A percentile compares a stretch with the other conserved stretches of the same genome.
Evolutionary conservation across 1,284 basidiomycete genomes (phyloP).

Genomic region (Irpex rosettiformis): DNA sequence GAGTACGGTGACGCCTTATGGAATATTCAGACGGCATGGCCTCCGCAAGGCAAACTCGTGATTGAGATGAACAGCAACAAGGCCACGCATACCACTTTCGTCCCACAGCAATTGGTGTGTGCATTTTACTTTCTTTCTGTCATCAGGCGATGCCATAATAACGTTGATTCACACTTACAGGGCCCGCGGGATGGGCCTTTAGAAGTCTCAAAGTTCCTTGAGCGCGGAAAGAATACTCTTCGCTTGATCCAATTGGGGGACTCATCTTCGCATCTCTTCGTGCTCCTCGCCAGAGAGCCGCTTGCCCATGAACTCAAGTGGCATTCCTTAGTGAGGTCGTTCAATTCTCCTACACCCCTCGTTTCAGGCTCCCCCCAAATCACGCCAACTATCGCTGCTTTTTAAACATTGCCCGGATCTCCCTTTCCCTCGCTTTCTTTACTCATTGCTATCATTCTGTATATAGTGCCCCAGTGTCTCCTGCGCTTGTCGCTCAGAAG

Average conservation of each 20-base stretch:
- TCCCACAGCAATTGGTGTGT: not conserved
- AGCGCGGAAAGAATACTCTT: conserved; percentile 40
- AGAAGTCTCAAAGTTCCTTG: conserved; percentile 37
- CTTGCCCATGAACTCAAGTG: not conserved
- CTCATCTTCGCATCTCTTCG: conserved; percentile 38
- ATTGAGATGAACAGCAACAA: not conserved
- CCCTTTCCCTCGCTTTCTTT: not conserved
- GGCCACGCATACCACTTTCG: not conserved
- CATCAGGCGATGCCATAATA: not conserved
- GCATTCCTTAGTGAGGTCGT: not conserved
- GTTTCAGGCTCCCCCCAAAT: not conserved
- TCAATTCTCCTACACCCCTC: not conserved
- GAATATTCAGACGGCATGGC: conserved; percentile 1
- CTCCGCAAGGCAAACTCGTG: not conserved
- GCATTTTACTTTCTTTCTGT: not conserved
- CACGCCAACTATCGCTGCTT: not conserved
- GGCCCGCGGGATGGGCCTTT: conserved; percentile 26
- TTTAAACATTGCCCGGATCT: not conserved
- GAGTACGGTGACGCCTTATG: not conserved
- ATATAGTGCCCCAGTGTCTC: too few relatives aligned
- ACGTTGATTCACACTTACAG: conserved; percentile 8
- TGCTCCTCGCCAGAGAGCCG: conserved; percentile 23
- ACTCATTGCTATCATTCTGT: not conserved
- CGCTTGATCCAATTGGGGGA: conserved; percentile 42
- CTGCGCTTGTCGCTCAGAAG: not conserved